Base-by-base conservation (phyloP, 345 rosid genomes). In the Arabidopsis suecica region DNA sequence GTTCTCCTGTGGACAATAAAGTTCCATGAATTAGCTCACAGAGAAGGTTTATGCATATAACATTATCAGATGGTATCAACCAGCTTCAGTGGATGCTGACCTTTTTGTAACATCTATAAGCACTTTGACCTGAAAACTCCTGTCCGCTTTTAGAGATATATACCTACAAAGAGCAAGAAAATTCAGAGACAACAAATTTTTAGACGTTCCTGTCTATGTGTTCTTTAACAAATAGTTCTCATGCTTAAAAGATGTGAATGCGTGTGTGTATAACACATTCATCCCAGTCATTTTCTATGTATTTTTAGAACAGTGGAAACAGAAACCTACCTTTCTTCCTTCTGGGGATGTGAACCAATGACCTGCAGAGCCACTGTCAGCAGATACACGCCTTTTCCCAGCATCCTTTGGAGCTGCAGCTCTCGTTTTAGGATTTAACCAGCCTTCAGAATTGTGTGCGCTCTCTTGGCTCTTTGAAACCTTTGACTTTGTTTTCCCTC, bases 321-420 rank as follows among this genome's bases (percentile, higher is more conserved):
- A 59, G 37, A 56, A 69, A 33, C 75, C 44, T 79, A 91, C 99
- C 97, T 86, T 90, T 66, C 77, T 90, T 61, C 99, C 99, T 30
- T 86, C 91, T 44, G 91, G 73, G 5, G 88, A 85, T 61, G 99
- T 91, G 72, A 79, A 88, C 99, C 99, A 94, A 55, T 73, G 93
- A 55, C 78, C 81, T 23, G 65, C 74, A 59, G 51, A 60, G 23
- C 65, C 77, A 65, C 33, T 73, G 42, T 63, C 60, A 36, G 96
- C 95, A 59, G 83, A 85, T 48, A 88, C 91, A 62, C 93, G 87
- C 65, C 92, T 83, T 85, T 86, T 94, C 23, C 92, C 91, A 67
- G 88, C 97, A 86, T 91, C 88, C 76, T 79, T 90, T 11, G 96
- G 91, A 72, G 56, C 41, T 7, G 81, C 50, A 57, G 78, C 33